phyloP scores from a whole-genome alignment of 108 stramenopile genomes.

The Epithemia pelagica region DNA sequence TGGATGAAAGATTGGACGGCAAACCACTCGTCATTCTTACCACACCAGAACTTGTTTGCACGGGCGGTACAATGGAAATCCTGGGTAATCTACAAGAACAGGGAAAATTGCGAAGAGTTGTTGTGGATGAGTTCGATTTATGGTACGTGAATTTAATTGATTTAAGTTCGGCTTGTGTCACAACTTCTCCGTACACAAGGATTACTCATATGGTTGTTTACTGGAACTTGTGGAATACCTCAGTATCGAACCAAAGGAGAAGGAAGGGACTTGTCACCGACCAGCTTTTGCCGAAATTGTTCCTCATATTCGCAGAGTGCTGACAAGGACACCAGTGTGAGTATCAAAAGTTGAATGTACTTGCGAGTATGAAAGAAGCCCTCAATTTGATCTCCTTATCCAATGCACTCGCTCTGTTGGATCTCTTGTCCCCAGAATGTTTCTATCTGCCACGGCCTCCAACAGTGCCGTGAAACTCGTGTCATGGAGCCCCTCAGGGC shows the following conservation, averaged over 20 bases:
- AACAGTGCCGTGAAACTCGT: not conserved
- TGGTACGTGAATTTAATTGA: not conserved
- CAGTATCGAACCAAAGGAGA: too few relatives aligned
- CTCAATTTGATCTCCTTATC: too few relatives aligned
- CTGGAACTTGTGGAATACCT: too few relatives aligned
- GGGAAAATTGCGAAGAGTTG: not conserved
- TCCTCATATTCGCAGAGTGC: not conserved
- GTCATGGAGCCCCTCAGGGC: too few relatives aligned
- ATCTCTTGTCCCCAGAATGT: constrained; percentile 4
- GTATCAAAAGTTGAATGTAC: too few relatives aligned
- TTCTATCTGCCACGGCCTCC: constrained; percentile 10
- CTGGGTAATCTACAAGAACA: not conserved
- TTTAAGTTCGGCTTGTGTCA: too few relatives aligned
- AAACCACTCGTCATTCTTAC: constrained; percentile 7
- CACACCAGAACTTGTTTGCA: constrained; percentile 12
- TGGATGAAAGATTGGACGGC: not conserved
- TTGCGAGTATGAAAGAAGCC: too few relatives aligned
- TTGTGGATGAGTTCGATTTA: constrained; percentile 13
- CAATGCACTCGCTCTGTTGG: too few relatives aligned
- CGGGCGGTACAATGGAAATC: not conserved
- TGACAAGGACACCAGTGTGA: too few relatives aligned
- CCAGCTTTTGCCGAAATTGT: not conserved
- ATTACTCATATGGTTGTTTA: too few relatives aligned
- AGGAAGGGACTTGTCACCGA: not conserved
- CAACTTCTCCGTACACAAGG: too few relatives aligned